phyloP scores from a whole-genome alignment of 306 rosid genomes.

The Cyamopsis tetragonoloba region DNA sequence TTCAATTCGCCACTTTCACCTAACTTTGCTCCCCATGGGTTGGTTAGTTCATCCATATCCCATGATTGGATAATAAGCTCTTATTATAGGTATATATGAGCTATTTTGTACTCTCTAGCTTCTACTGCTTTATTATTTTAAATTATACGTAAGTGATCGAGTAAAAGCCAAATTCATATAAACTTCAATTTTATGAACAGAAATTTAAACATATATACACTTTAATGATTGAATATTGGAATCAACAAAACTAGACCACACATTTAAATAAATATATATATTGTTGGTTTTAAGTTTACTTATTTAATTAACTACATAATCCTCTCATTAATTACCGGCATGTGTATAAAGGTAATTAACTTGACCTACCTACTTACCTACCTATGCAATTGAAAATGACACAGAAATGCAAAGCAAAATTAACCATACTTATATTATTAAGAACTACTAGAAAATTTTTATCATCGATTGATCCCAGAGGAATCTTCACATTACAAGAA shows the following conservation, averaged over 20 bases:
- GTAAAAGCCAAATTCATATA: neutral
- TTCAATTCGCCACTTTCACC: conserved; percentile 3
- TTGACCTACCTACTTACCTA: no score
- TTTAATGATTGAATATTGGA: neutral
- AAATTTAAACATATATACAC: neutral
- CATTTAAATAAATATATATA: neutral
- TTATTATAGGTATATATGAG: no score
- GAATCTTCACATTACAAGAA: neutral
- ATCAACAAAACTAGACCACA: neutral
- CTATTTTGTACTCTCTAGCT: no score
- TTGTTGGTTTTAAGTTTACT: neutral
- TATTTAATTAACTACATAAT: neutral
- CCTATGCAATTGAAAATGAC: no score
- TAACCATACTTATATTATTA: neutral
- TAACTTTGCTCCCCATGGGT: neutral
- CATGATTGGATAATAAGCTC: no score
- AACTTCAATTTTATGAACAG: no score
- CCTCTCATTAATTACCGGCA: neutral
- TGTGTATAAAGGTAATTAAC: no score
- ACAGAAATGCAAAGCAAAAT: neutral
- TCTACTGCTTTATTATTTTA: no score
- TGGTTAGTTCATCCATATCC: neutral
- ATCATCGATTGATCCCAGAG: neutral
- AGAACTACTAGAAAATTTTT: neutral
- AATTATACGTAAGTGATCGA: neutral